phyloP scores from a whole-genome alignment of 2,329 filamentous ascomycete species.

The Harringtonia lauricola region DNA sequence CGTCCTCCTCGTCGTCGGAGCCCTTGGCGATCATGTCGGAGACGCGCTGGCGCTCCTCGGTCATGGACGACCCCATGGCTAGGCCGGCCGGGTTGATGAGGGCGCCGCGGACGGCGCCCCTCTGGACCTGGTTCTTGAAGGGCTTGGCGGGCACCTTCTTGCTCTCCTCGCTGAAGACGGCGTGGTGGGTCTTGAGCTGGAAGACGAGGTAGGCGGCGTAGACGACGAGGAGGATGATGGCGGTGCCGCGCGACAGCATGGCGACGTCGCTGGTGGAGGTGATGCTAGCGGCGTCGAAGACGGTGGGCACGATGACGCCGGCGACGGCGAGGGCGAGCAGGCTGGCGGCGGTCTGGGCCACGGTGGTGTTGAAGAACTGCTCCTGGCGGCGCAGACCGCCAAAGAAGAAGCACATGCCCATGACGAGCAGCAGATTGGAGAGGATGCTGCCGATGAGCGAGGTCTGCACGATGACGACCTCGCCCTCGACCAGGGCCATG shows the following conservation, averaged over 20 bases:
- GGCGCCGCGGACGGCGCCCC: slow-evolving; percentile 26
- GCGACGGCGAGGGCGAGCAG: slow-evolving; percentile 69
- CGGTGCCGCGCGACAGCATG: slow-evolving; percentile 58
- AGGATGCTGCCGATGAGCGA: slow-evolving; percentile 87
- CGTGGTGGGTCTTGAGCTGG: slow-evolving; percentile 76
- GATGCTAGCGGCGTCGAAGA: slow-evolving; percentile 51
- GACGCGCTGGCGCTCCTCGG: slow-evolving; percentile 20
- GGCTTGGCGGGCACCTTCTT: slow-evolving; percentile 61
- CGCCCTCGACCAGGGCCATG: slow-evolving; percentile 62
- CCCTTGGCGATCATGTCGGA: slow-evolving; percentile 15
- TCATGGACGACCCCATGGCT: slow-evolving; percentile 16
- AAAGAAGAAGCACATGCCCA: slow-evolving; percentile 90
- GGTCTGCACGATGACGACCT: slow-evolving; percentile 82
- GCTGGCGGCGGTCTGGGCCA: slow-evolving; percentile 80
- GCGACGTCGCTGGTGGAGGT: slow-evolving; percentile 39
- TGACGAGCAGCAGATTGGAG: slow-evolving; percentile 77
- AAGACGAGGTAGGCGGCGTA: slow-evolving; percentile 81
- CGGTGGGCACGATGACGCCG: slow-evolving; percentile 79
- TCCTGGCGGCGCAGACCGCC: slow-evolving; percentile 68
- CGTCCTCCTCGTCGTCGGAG: slow-evolving; percentile 50
- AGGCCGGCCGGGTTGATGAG: slow-evolving; percentile 28
- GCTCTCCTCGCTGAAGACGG: slow-evolving; percentile 69
- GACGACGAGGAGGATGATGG: slow-evolving; percentile 72
- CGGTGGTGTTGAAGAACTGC: slow-evolving; percentile 85
- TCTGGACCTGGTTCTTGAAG: slow-evolving; percentile 21